Evolutionary conservation across 768 basidiomycete species (phyloP), one percentile per base, ranked within the genome.

Genomic region (Pleurotus djamor): DNA sequence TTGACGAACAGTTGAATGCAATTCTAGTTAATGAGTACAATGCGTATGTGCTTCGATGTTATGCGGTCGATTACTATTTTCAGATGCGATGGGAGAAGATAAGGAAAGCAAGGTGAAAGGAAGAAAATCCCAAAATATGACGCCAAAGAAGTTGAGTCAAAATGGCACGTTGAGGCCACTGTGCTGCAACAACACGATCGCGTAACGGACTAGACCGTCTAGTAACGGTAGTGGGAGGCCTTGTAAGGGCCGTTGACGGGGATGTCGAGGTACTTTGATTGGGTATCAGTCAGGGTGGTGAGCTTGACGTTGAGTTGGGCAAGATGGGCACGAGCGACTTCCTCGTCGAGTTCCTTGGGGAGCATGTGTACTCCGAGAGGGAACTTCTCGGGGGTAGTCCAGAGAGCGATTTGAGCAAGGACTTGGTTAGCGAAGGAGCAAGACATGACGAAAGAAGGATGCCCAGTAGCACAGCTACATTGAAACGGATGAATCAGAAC

Each of bases 401-500:
- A 99, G 72, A 99, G 88, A 21, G 94, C 96, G 69, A 99, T 98
- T 79, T 97, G 96, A 34, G 96, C 96, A 68, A 99, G 83, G 63
- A 95, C 92, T 77, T 99, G 97, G 85, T 99, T 99, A 72, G 94
- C 78, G 83, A 99, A 99, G 45, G 97, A 99, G 83, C 96, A 98
- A 14, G 96, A 98, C 97, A 99, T 99, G 79, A 99, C 97, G 77
- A 96, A 98, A 47, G 96, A 98, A 37, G 97, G 96, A 77, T 99
- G 96, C 59, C 96, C 96, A 66, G 96, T 98, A 43, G 94, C 96
- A 75, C 96, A 98, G 57, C 89, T 91, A 52, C 52, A 48, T 7
- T 4, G n/a, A 9, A n/a, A 64, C 7, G 14, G 16, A 58, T 8
- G 45, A 4, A 37, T 45, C 9, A 44, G 17, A 21, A 35, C 21